Conservation (phyloP, 2,329 filamentous ascomycete species). For the Emmonsiellopsis sp. region DNA sequence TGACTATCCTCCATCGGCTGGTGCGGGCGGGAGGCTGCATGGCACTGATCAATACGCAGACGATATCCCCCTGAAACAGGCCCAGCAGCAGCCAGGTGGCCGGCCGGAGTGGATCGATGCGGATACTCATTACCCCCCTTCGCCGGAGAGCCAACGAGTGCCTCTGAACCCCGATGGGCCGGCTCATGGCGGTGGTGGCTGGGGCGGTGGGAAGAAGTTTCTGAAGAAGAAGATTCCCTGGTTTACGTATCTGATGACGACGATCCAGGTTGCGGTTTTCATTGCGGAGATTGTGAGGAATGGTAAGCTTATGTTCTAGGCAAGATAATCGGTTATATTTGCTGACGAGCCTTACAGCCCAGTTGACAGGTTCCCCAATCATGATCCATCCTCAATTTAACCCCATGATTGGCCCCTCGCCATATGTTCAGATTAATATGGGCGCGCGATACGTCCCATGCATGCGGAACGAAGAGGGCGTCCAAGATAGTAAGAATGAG, state of each 20-base stretch:
- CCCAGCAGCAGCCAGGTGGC: constrained; percentile 19
- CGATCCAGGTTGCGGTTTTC: constrained; percentile 74
- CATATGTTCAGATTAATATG: constrained; percentile 91
- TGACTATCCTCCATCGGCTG: constrained; percentile 16
- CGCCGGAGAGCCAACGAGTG: constrained; percentile 45
- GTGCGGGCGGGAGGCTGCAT: constrained; percentile 19
- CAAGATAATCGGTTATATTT: constrained; percentile 3
- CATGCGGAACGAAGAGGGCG: constrained; percentile 63
- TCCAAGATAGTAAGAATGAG: constrained; percentile 25
- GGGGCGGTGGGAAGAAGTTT: constrained; percentile 31
- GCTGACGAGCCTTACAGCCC: constrained; percentile 37
- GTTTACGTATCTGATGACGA: constrained; percentile 71
- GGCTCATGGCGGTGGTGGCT: constrained; percentile 26
- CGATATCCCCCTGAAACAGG: constrained; percentile 34
- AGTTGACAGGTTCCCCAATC: constrained; percentile 62
- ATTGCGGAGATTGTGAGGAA: constrained; percentile 80
- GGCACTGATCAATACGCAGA: constrained; percentile 28
- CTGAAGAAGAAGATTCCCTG: constrained; percentile 58
- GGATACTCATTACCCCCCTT: constrained; percentile 37
- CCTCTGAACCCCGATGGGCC: constrained; percentile 10
- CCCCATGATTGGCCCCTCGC: constrained; percentile 91
- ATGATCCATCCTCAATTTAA: constrained; percentile 78
- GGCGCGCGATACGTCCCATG: constrained; percentile 85
- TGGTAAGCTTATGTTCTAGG: constrained; percentile 44
- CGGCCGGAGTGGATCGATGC: constrained; percentile 33